Base-by-base conservation (phyloP, 2,329 filamentous ascomycete genomes). In the Daldinia eschscholtzii region DNA sequence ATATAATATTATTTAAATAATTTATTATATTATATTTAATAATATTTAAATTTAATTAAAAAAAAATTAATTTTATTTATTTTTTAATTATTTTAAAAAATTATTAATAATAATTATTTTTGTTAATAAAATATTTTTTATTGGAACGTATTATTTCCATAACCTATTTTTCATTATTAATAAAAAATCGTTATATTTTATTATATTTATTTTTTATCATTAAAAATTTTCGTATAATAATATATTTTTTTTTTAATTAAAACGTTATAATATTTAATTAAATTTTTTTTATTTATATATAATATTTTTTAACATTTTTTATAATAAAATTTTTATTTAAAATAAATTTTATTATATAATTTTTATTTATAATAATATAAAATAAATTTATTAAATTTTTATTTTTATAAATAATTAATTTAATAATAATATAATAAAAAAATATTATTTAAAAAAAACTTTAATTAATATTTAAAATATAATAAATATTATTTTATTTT, bases 21-120 rank as follows among this genome's bases (percentile, higher is more conserved):
- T 18, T 41, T 41, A 41, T 41, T 41, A 41, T 41, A 41, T 41
- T 41, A 41, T 41, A n/a, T 18, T 41, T 41, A n/a, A n/a, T 41
- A 41, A 41, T 41, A 6, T 41, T 41, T 41, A n/a, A n/a, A 41
- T 41, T 41, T 41, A 41, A 18, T 18, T 18, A 18, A 18, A 41
- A 41, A 41, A n/a, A 41, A 41, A 41, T 41, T 18, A 18, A 18
- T 5, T 41, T 41, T 41, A 41, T 41, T 41, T 41, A 41, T 41
- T 41, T 41, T 41, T n/a, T 41, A n/a, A n/a, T 41, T 41, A 41
- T 18, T 18, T 41, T 41, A 41, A 41, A 41, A 41, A 18, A 18
- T n/a, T 41, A 41, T 41, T 41, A 41, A n/a, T 41, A 41, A 41
- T 41, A 41, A n/a, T 41, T 41, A n/a, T 41, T 41, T 41, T 41